Evolutionary conservation across 169 alveolate species (phyloP).

Genomic region (Amoebophrya sp.): DNA sequence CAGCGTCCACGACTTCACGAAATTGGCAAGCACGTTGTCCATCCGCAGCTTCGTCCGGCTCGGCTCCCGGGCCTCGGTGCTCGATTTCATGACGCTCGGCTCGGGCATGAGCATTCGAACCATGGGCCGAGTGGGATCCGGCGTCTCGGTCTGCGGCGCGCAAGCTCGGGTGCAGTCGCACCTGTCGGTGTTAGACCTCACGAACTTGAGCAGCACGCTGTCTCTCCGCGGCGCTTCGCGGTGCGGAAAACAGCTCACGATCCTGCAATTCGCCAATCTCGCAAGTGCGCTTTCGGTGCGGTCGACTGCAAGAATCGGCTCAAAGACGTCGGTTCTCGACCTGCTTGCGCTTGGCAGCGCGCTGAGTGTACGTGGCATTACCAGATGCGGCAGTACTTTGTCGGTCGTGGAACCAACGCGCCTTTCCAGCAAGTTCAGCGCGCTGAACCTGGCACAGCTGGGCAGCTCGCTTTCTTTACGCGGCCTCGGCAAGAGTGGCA

Average conservation of each 20-base stretch:
- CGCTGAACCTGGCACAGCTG: background rate
- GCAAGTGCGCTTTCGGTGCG: background rate
- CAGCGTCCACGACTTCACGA: background rate
- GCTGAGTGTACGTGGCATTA: background rate
- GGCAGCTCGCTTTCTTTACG: constrained; percentile 22
- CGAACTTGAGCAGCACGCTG: background rate
- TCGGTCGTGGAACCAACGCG: background rate
- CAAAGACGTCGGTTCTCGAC: background rate
- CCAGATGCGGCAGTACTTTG: background rate
- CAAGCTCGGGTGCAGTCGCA: background rate
- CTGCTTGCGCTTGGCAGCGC: background rate
- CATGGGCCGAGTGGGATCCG: background rate
- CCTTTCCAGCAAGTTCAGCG: background rate
- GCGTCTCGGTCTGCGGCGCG: background rate
- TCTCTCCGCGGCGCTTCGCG: background rate
- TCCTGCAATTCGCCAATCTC: background rate
- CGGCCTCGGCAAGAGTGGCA: background rate
- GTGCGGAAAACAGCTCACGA: too few relatives aligned
- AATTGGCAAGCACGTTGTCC: background rate
- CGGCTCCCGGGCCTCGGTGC: background rate
- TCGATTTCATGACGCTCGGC: background rate
- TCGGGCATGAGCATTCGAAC: background rate
- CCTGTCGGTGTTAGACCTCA: background rate
- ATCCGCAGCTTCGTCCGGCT: background rate
- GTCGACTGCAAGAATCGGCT: background rate